Conservation (phyloP, 2,329 filamentous ascomycete species). For the Chaetomium strumarium region DNA sequence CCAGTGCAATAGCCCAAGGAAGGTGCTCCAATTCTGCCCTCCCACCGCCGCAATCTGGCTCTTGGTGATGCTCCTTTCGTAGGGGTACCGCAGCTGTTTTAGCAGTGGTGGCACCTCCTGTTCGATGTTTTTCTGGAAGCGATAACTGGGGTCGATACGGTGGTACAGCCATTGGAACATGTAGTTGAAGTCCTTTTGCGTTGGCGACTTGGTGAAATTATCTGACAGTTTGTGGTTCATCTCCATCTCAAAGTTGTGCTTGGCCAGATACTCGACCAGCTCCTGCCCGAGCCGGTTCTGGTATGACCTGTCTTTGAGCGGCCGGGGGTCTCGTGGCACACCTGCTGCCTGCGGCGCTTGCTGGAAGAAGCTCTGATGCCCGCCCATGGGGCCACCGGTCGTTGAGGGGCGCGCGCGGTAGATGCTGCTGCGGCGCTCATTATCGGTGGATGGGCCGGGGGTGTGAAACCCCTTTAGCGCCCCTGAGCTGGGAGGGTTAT, state of each 20-base stretch:
- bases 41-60: conserved; percentile 92
- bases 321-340: conserved; percentile 79
- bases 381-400: conserved; percentile 56
- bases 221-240: conserved; percentile 92
- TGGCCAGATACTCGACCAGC: conserved; percentile 81
- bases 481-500: conserved; percentile 53
- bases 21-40: conserved; percentile 94
- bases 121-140: conserved; percentile 91
- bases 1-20: conserved; percentile 92
- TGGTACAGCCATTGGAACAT: conserved; percentile 99
- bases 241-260: conserved; percentile 95
- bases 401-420: conserved; percentile 64
- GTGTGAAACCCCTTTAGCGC: conserved; percentile 59
- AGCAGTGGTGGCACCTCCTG: conserved; percentile 88
- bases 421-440: conserved; percentile 74
- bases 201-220: conserved; percentile 88
- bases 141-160: conserved; percentile 88
- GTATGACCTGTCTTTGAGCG: conserved; percentile 73
- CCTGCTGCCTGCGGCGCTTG: conserved; percentile 76
- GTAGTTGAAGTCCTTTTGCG: conserved; percentile 95
- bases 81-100: conserved; percentile 91
- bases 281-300: conserved; percentile 82
- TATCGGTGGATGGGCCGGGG: conserved; percentile 41
- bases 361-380: conserved; percentile 91
- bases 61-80: conserved; percentile 92